Evolutionary conservation across 108 stramenopile genomes (phyloP).

Genomic region (Bacterosira constricta): DNA sequence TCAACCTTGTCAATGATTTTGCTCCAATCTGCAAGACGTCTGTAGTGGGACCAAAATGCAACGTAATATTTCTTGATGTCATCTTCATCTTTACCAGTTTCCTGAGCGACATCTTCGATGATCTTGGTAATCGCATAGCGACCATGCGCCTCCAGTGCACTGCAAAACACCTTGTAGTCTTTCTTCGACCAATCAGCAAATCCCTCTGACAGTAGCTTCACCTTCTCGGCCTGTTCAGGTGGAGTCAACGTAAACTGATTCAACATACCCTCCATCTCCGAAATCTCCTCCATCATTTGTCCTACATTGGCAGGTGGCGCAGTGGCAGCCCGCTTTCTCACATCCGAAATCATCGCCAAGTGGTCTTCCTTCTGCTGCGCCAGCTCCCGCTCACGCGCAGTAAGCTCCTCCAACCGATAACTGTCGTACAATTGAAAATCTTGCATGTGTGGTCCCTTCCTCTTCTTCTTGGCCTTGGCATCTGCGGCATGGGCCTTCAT

Average conservation of each 20-base stretch:
- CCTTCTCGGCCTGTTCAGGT: slow-evolving; percentile 65
- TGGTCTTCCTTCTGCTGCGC: slow-evolving; percentile 73
- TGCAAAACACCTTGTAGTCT: slow-evolving; percentile 92
- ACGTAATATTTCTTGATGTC: slow-evolving; percentile 92
- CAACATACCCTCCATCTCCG: slow-evolving; percentile 64
- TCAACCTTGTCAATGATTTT: slow-evolving; percentile 91
- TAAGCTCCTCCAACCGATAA: slow-evolving; percentile 73
- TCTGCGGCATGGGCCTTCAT: slow-evolving; percentile 81
- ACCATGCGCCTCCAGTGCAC: slow-evolving; percentile 91
- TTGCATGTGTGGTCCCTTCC: slow-evolving; percentile 88
- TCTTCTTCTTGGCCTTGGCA: slow-evolving; percentile 79
- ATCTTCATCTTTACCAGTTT: slow-evolving; percentile 85
- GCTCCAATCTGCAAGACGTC: slow-evolving; percentile 83
- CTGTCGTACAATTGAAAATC: slow-evolving; percentile 96
- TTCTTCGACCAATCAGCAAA: slow-evolving; percentile 92
- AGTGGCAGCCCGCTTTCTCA: slow-evolving; percentile 59
- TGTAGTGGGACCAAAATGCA: slow-evolving; percentile 86
- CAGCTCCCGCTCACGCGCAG: slow-evolving; percentile 76
- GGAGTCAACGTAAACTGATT: slow-evolving; percentile 56
- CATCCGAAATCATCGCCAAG: slow-evolving; percentile 68
- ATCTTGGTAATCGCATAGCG: slow-evolving; percentile 83
- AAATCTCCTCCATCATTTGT: slow-evolving; percentile 55
- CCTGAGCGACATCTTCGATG: slow-evolving; percentile 75
- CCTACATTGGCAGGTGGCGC: slow-evolving; percentile 33
- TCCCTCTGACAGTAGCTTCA: slow-evolving; percentile 79